Evolutionary conservation across 2,329 filamentous ascomycete species (phyloP).

Genomic region (Fusarium goolgardi): DNA sequence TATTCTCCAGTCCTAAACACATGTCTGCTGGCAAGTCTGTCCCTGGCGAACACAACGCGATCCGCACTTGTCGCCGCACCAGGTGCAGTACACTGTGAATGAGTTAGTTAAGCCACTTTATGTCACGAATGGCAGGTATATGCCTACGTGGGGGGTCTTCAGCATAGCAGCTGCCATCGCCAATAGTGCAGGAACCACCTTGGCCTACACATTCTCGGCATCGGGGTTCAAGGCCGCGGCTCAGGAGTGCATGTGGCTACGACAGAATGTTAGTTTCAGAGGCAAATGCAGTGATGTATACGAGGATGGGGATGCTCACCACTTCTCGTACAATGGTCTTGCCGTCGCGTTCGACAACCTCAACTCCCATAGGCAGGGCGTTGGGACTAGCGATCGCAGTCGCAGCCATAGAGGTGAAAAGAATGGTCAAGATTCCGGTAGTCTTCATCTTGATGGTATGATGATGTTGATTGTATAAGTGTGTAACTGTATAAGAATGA

Average conservation of each 20-base stretch:
- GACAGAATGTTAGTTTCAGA: not conserved
- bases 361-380: not conserved
- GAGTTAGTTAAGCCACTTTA: not conserved
- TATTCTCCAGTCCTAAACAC: not conserved
- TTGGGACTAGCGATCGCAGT: not conserved
- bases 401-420: not conserved
- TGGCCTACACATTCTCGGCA: not conserved
- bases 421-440: not conserved
- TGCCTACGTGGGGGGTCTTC: not conserved
- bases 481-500: not conserved
- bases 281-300: not conserved
- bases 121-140: accelerated
- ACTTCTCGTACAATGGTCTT: not conserved
- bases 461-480: not conserved
- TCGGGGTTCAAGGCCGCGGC: not conserved
- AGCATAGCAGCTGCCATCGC: not conserved
- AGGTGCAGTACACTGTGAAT: not conserved
- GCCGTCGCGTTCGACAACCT: not conserved
- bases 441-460: not conserved
- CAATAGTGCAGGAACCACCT: not conserved
- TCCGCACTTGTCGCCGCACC: conserved; percentile 1
- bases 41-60: not conserved
- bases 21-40: not conserved
- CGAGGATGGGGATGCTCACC: not conserved
- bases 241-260: not conserved